Conservation (phyloP, 1,139 yeast genomes). For the Blastobotrys buckinghamii region DNA sequence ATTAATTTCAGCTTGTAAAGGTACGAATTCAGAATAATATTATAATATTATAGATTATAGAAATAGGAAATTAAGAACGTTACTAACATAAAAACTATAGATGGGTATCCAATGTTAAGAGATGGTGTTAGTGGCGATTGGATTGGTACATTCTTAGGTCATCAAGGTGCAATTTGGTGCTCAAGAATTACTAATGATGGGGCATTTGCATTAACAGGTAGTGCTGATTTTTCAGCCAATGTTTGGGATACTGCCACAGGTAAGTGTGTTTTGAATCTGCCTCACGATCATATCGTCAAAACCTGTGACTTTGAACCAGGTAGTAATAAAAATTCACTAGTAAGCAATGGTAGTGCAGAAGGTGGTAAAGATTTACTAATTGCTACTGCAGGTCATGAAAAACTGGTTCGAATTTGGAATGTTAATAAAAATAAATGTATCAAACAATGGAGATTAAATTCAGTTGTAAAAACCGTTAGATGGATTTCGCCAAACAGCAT, state of each 20-base stretch:
- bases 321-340: slow-evolving; percentile 1
- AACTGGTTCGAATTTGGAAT: slow-evolving; percentile 25
- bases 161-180: slow-evolving; percentile 37
- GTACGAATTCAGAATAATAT: too few species aligned
- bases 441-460: slow-evolving; percentile 21
- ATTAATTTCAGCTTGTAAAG: slow-evolving; percentile 35
- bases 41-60: not conserved
- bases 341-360: slow-evolving; percentile 4
- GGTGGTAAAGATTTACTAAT: slow-evolving; percentile 12
- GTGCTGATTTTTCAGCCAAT: slow-evolving; percentile 36
- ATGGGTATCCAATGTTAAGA: slow-evolving; percentile 36
- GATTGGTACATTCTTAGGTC: slow-evolving; percentile 38
- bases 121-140: slow-evolving; percentile 38
- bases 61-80: not conserved
- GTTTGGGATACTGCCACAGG: slow-evolving; percentile 34
- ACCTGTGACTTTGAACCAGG: slow-evolving; percentile 25
- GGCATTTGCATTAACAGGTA: slow-evolving; percentile 30
- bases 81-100: slow-evolving; percentile 16
- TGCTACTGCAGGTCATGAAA: slow-evolving; percentile 28
- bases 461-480: slow-evolving; percentile 13
- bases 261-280: slow-evolving; percentile 21
- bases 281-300: slow-evolving; percentile 34
- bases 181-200: slow-evolving; percentile 30
- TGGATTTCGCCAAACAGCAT: slow-evolving; percentile 23
- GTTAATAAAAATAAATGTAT: slow-evolving; percentile 11